Conservation (phyloP, 2,329 filamentous ascomycete genomes). For the Orbilia javanica region DNA sequence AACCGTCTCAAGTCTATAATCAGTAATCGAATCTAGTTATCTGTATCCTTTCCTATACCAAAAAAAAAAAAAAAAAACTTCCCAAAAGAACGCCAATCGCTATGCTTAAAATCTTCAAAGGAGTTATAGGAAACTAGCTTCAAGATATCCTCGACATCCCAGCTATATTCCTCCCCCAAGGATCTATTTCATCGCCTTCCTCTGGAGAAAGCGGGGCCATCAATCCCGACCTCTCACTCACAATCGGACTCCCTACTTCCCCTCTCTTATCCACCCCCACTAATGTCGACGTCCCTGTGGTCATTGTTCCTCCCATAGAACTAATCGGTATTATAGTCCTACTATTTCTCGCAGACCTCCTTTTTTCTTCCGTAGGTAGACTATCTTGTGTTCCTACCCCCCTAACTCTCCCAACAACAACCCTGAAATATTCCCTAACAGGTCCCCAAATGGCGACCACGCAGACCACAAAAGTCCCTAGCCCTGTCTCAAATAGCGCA, state of each 20-base stretch:
- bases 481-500: conserved; percentile 42
- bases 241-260: conserved; percentile 8
- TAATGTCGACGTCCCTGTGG: conserved; percentile 36
- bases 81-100: conserved; percentile 24
- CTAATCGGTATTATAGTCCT: neutral
- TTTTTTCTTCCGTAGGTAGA: conserved; percentile 19
- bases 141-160: conserved; percentile 2
- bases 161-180: conserved; percentile 34
- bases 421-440: conserved; percentile 31
- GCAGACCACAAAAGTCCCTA: conserved; percentile 49
- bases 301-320: conserved; percentile 27
- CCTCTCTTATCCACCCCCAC: conserved; percentile 19
- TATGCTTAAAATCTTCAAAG: neutral
- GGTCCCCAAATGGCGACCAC: conserved; percentile 54
- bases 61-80: too few species aligned
- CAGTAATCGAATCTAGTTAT: neutral
- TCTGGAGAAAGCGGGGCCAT: conserved; percentile 16
- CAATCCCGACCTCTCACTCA: conserved; percentile 37
- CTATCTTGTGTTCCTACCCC: conserved; percentile 2
- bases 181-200: conserved; percentile 14
- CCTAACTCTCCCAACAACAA: conserved; percentile 5
- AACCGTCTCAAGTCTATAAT: too few species aligned
- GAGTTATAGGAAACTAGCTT: neutral
- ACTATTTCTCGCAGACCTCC: conserved; percentile 28
- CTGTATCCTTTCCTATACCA: conserved; percentile 1